Base-by-base conservation (phyloP, 306 rosid genomes). In the Oxytropis ochrocephala region DNA sequence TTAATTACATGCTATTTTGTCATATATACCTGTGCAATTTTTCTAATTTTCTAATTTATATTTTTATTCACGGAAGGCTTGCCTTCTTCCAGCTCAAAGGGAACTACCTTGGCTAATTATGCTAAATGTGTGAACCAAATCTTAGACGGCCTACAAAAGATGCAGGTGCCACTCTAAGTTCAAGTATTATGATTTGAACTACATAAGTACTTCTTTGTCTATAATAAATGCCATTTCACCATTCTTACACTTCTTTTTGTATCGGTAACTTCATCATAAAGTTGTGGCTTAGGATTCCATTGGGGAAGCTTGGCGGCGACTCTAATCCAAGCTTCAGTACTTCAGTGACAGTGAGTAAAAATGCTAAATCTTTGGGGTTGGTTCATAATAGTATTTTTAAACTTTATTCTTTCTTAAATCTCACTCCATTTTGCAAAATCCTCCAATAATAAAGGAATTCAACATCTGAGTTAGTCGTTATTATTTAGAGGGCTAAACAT, bases 241-340 rank as follows among this genome's bases (percentile, higher is more conserved):
- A 55, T 27, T 30, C 43, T 64, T 70, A 49, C 60, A 50, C 10
- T 64, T 52, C 72, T 17, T 49, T 44, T 48, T 30, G 11, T 47
- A 78, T 75, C 70, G 24, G 46, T 64, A 68, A 36, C 54, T 75
- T 52, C 32, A 44, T 66, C 30, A 75, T 78, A 13, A 39, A 90
- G 94, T 46, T 90, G 79, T 87, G 88, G 94, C 87, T 87, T 60
- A 83, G 96, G 81, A 80, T 90, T 82, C 89, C 91, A 10, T 69
- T 90, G 74, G 77, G 64, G 78, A 85, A 78, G 79, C 41, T 69
- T n/a, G 88, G 85, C 18, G 86, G 81, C 16, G 89, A 85, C 77
- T 74, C 80, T 41, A 64, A 73, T 46, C 75, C 16, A 7, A 53
- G 53, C 48, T 65, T 81, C 17, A 80, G 74, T 63, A 21, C 78